Conservation (phyloP, 768 basidiomycete species). For the Daedaleopsis sinensis region DNA sequence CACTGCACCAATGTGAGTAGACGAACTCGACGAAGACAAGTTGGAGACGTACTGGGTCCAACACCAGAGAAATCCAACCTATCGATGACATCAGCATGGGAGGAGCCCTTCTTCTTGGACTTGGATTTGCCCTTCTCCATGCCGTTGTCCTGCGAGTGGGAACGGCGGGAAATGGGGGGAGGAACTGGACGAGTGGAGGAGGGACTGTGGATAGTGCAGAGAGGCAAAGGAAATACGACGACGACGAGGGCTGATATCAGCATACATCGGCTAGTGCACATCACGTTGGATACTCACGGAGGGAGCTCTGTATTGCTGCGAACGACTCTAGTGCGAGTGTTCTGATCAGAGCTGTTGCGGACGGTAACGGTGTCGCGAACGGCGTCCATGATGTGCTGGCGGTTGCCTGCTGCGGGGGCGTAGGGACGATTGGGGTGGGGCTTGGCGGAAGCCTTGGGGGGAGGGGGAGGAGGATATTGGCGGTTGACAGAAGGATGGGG, state of each 20-base stretch:
- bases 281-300: constrained; percentile 40
- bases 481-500: neutral
- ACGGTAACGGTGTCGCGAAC: constrained; percentile 71
- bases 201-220: constrained; percentile 11
- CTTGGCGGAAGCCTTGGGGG: constrained; percentile 39
- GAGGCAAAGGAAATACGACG: constrained; percentile 8
- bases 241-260: constrained; percentile 10
- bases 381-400: constrained; percentile 59
- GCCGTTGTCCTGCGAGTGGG: constrained; percentile 50
- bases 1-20: constrained; percentile 48
- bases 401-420: constrained; percentile 25
- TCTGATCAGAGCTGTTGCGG: constrained; percentile 43
- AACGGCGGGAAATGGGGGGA: constrained; percentile 41
- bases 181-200: constrained; percentile 29
- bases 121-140: constrained; percentile 50
- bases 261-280: constrained; percentile 10
- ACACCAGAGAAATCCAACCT: constrained; percentile 85
- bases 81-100: constrained; percentile 89
- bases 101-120: constrained; percentile 67
- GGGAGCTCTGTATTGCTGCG: constrained; percentile 58
- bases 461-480: constrained; percentile 38
- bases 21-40: constrained; percentile 8
- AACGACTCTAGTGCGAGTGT: constrained; percentile 50
- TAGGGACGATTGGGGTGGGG: constrained; percentile 33
- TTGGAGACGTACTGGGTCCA: constrained; percentile 67